phyloP scores from a whole-genome alignment of 129 eudicot genomes.

The Flaveria trinervia region DNA sequence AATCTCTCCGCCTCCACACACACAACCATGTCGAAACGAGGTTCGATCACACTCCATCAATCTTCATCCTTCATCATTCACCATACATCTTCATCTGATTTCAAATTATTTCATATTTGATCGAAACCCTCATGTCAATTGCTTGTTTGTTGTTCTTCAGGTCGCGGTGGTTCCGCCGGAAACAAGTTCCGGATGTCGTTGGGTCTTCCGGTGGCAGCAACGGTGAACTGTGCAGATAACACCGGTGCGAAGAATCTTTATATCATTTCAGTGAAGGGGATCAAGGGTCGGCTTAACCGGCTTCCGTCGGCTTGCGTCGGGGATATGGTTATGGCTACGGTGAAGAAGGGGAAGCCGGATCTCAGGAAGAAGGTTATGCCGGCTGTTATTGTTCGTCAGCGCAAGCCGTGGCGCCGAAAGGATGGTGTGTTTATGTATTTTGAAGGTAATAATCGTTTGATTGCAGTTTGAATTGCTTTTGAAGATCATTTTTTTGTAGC shows the following conservation, averaged over 20 bases:
- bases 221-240: slow-evolving; percentile 93
- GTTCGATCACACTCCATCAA: slow-evolving; percentile 19
- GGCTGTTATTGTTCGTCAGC: slow-evolving; percentile 92
- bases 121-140: background rate
- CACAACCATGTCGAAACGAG: slow-evolving; percentile 64
- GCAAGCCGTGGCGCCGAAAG: slow-evolving; percentile 99
- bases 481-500: too few species aligned
- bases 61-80: background rate
- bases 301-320: slow-evolving; percentile 91
- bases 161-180: slow-evolving; percentile 97
- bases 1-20: slow-evolving; percentile 20
- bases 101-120: background rate
- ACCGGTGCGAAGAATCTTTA: slow-evolving; percentile 87
- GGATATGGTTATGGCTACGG: slow-evolving; percentile 99
- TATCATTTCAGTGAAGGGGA: slow-evolving; percentile 85
- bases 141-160: slow-evolving; percentile 30
- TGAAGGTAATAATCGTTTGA: slow-evolving; percentile 57
- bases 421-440: slow-evolving; percentile 98
- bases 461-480: too few species aligned
- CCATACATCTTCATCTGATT: background rate
- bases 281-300: slow-evolving; percentile 75
- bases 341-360: slow-evolving; percentile 98
- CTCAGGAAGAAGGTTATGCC: slow-evolving; percentile 99
- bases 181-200: slow-evolving; percentile 96
- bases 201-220: slow-evolving; percentile 97